These are phyloP conservation scores for Puccinellia tenuiflora DNA, from an alignment of 176 grass and related monocot species.

Conservation along the genomic window DNA sequence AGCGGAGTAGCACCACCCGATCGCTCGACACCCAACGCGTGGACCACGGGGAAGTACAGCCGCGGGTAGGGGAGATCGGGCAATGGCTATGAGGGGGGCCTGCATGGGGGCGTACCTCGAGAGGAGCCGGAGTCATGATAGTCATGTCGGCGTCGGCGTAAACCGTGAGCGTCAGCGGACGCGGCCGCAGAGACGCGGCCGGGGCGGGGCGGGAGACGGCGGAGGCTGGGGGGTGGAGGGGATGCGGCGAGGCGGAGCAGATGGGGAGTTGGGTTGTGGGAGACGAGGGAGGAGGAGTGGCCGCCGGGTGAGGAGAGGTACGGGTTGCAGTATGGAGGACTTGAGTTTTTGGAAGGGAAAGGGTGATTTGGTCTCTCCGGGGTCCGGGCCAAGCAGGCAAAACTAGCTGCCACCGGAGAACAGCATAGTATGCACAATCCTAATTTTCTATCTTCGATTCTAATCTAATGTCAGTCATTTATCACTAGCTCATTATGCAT, in stretches of 20 bases:
- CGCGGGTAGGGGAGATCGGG: background rate
- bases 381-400: background rate
- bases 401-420: background rate
- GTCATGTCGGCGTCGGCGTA: conserved; percentile 36
- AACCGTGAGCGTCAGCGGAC: background rate
- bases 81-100: background rate
- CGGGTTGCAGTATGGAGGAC: background rate
- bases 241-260: conserved; percentile 11
- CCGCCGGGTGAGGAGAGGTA: background rate
- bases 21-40: background rate
- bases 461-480: too few species aligned
- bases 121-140: conserved; percentile 64
- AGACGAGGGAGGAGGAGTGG: background rate
- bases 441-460: too few species aligned
- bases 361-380: background rate
- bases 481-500: too few species aligned
- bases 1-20: background rate
- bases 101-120: conserved; percentile 47
- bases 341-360: background rate
- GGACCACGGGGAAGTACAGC: background rate
- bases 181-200: background rate
- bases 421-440: too few species aligned
- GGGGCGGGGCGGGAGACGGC: background rate
- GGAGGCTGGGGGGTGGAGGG: background rate
- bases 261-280: background rate